phyloP scores from a whole-genome alignment of 176 grass and related monocot genomes.

The Oryza glumipatula region DNA sequence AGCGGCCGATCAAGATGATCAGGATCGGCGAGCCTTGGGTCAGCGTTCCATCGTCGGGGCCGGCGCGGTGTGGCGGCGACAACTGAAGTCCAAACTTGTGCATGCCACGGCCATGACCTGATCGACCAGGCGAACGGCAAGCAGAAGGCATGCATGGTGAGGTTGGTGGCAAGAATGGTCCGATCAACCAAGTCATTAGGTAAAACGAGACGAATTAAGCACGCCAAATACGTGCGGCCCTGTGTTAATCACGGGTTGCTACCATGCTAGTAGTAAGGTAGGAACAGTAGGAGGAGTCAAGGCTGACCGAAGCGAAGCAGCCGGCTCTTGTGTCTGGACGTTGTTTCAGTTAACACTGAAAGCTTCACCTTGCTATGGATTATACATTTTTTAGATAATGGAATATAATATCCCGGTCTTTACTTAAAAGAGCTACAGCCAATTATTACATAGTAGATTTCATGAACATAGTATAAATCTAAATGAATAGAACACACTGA shows the following conservation, averaged over 20 bases:
- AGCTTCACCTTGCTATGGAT: background rate
- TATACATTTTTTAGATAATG: background rate
- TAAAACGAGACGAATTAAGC: constrained; percentile 25
- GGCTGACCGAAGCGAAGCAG: background rate
- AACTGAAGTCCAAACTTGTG: constrained; percentile 44
- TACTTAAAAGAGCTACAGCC: too few relatives aligned
- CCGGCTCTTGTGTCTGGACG: background rate
- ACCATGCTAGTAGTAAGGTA: background rate
- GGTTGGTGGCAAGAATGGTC: constrained; percentile 8
- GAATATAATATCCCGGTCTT: too few relatives aligned
- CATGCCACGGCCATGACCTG: background rate
- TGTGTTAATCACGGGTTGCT: constrained; percentile 4
- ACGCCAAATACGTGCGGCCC: background rate
- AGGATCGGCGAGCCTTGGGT: constrained; percentile 61
- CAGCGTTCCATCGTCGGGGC: constrained; percentile 43
- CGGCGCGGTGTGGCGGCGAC: constrained; percentile 37
- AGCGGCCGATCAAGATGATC: constrained; percentile 62
- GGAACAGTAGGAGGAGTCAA: constrained; percentile 3
- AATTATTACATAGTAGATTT: too few relatives aligned
- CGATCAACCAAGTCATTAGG: constrained; percentile 32
- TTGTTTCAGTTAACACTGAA: background rate
- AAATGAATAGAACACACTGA: too few relatives aligned
- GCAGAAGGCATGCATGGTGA: background rate
- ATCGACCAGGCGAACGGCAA: background rate
- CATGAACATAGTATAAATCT: too few relatives aligned